Conservation (phyloP, 192 early-diverging fungal genomes). For the Linnemannia schmuckeri region DNA sequence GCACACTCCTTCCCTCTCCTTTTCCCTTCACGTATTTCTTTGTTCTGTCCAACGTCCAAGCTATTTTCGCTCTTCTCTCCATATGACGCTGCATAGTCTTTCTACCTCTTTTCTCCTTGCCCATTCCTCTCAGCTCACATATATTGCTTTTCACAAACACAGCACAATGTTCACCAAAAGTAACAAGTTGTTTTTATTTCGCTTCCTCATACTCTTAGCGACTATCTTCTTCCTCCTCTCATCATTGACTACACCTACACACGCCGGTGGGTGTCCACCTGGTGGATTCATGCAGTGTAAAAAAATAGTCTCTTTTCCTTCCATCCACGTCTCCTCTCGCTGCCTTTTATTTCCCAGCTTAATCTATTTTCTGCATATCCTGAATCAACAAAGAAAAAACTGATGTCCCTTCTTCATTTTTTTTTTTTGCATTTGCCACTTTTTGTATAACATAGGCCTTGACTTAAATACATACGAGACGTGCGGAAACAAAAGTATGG, state of each 20-base stretch:
- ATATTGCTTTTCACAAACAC: neutral
- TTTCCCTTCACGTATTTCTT: neutral
- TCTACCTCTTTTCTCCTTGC: neutral
- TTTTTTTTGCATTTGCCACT: neutral
- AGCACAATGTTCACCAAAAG: neutral
- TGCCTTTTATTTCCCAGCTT: neutral
- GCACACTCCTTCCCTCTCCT: neutral
- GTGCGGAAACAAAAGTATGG: no score
- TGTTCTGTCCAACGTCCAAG: neutral
- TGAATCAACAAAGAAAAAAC: no score
- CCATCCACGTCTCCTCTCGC: no score
- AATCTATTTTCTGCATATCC: neutral
- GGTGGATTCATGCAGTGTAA: conserved; percentile 15
- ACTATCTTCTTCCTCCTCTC: neutral
- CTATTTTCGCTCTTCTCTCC: neutral
- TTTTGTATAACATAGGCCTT: no score
- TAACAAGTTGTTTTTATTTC: neutral
- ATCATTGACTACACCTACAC: neutral
- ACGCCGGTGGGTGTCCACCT: neutral
- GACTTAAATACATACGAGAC: no score
- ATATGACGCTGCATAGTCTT: neutral
- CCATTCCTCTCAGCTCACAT: neutral
- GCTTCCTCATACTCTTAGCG: neutral
- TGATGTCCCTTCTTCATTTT: neutral
- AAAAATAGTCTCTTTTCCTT: neutral